Percentiles rank a stretch among this genome's conserved stretches.
Evolutionary conservation across 768 basidiomycete genomes (phyloP).

Genomic region (Daedalea quercina): DNA sequence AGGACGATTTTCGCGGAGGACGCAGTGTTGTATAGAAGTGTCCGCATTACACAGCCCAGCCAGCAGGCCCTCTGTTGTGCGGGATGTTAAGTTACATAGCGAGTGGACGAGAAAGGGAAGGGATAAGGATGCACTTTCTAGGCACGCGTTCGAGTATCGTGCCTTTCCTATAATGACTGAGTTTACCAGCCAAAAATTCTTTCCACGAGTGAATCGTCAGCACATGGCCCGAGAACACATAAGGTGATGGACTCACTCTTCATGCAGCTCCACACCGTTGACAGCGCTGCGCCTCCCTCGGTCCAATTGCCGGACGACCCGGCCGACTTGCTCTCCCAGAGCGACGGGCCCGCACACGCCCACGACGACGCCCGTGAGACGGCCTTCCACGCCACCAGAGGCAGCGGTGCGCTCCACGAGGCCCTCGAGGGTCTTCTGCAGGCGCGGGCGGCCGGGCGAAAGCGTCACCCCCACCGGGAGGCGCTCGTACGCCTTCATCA

Average conservation of each 20-base stretch:
- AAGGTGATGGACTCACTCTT: constrained; percentile 27
- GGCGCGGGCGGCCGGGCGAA: constrained; percentile 21
- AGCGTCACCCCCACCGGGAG: constrained; percentile 26
- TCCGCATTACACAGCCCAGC: too few species aligned
- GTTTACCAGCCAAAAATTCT: constrained; percentile 1
- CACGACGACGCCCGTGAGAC: constrained; percentile 30
- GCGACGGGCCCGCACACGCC: constrained; percentile 36
- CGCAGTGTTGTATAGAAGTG: too few species aligned
- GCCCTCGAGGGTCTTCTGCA: constrained; percentile 10
- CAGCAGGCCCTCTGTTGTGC: too few species aligned
- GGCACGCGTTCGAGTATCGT: too few species aligned
- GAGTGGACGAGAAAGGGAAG: too few species aligned
- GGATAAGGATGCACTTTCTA: too few species aligned
- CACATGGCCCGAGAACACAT: not conserved
- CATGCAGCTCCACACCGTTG: constrained; percentile 35
- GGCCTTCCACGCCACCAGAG: constrained; percentile 11
- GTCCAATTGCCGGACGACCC: constrained; percentile 30
- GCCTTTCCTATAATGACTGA: too few species aligned
- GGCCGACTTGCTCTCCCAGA: constrained; percentile 31
- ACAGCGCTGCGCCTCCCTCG: constrained; percentile 25
- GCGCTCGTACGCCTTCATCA: constrained; percentile 2
- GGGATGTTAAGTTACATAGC: too few species aligned
- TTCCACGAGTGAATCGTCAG: not conserved
- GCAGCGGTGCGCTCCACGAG: constrained; percentile 19
- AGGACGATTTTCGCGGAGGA: too few species aligned